Percentiles rank a stretch among this genome's conserved stretches.
These are phyloP conservation scores for Fusarium devonianum DNA, from an alignment of 2,329 filamentous ascomycete genomes.

Conservation along the genomic window DNA sequence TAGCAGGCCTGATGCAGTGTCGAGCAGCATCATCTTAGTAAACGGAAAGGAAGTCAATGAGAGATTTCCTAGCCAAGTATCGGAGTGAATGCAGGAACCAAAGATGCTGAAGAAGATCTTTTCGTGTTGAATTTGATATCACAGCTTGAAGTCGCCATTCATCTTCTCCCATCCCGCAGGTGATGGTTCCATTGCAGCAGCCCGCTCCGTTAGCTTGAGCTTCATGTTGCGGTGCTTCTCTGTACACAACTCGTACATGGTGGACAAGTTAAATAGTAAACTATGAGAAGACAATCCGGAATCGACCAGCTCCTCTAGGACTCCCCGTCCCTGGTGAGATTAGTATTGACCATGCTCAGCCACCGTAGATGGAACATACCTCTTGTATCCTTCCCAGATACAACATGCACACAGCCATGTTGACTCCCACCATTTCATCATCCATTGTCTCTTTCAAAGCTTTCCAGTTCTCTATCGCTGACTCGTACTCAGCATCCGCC, in stretches of 20 bases:
- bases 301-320: constrained; percentile 72
- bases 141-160: constrained; percentile 80
- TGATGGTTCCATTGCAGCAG: constrained; percentile 66
- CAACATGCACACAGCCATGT: constrained; percentile 82
- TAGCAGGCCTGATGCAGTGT: no score
- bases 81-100: not conserved
- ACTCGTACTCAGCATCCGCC: constrained; percentile 75
- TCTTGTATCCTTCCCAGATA: constrained; percentile 81
- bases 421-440: constrained; percentile 79
- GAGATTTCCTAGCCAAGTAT: no score
- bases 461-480: constrained; percentile 70
- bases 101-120: not conserved
- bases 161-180: constrained; percentile 72
- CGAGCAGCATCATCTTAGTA: no score
- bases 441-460: constrained; percentile 51
- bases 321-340: constrained; percentile 62
- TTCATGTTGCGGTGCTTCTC: constrained; percentile 78
- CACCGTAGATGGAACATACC: constrained; percentile 51
- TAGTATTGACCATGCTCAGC: constrained; percentile 2
- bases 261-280: constrained; percentile 87
- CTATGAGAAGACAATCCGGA: constrained; percentile 74
- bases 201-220: constrained; percentile 70
- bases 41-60: no score
- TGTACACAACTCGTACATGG: constrained; percentile 89
- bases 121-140: constrained; percentile 5